Evolutionary conservation across 2,329 filamentous ascomycete species (phyloP).

Genomic region (Neonectria neomacrospora): DNA sequence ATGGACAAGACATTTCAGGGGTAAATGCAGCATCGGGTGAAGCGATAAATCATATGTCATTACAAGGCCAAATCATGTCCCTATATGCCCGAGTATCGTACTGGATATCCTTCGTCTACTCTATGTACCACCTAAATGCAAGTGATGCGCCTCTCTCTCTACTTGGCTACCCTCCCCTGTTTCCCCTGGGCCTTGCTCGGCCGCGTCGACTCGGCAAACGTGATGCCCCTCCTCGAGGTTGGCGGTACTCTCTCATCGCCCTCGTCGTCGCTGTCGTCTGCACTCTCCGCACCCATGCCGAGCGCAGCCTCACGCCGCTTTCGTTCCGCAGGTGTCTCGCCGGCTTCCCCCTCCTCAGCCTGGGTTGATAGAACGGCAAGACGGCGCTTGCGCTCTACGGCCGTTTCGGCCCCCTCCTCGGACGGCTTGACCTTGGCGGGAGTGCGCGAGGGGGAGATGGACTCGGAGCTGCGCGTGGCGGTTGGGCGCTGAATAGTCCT

Average conservation of each 20-base stretch:
- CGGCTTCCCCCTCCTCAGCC: conserved; percentile 56
- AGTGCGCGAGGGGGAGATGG: conserved; percentile 33
- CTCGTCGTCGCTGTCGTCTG: conserved; percentile 67
- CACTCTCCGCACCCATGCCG: conserved; percentile 63
- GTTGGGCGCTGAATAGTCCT: conserved; percentile 4
- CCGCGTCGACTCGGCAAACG: conserved; percentile 65
- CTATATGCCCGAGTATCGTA: conserved; percentile 20
- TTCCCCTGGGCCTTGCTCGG: conserved; percentile 33
- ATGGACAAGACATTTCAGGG: background rate
- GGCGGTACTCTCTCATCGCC: conserved; percentile 65
- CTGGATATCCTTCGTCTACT: conserved; percentile 26
- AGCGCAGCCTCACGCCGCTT: conserved; percentile 79
- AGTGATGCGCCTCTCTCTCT: conserved; percentile 7
- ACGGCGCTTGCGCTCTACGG: conserved; percentile 74
- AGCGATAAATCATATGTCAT: conserved; percentile 18
- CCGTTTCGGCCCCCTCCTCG: conserved; percentile 66
- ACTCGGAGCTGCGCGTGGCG: conserved; percentile 27
- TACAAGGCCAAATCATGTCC: conserved; percentile 15
- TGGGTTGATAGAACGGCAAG: conserved; percentile 63
- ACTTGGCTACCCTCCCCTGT: conserved; percentile 22
- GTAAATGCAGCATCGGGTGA: background rate
- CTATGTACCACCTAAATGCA: conserved; percentile 38
- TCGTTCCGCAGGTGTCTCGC: conserved; percentile 80
- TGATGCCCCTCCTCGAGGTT: conserved; percentile 63
- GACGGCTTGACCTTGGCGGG: conserved; percentile 34